phyloP scores from a whole-genome alignment of 179 eudicot genomes.

The Drosera spatulata region DNA sequence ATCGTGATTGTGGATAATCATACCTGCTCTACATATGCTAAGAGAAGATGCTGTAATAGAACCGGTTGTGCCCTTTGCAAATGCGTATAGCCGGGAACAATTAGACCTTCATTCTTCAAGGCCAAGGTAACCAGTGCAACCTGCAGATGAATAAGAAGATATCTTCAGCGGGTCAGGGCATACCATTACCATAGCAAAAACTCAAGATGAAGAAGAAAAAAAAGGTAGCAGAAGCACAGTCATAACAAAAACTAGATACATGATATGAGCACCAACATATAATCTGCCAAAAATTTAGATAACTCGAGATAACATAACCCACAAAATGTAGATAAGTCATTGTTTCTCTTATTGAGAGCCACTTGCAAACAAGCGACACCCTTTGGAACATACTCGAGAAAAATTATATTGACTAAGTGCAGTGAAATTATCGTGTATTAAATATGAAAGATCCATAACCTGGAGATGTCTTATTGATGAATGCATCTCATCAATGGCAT shows the following conservation, averaged over 20 bases:
- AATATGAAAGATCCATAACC: slow-evolving; percentile 24
- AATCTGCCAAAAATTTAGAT: no score
- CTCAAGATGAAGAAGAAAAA: neutral
- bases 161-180: neutral
- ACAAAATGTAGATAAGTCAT: no score
- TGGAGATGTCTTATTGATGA: slow-evolving; percentile 52
- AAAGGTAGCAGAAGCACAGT: neutral
- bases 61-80: slow-evolving; percentile 98
- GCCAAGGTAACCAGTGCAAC: slow-evolving; percentile 68
- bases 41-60: slow-evolving; percentile 79
- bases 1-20: neutral
- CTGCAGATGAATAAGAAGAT: slow-evolving; percentile 27
- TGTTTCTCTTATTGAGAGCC: no score
- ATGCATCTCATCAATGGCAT: slow-evolving; percentile 65
- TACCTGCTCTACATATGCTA: slow-evolving; percentile 96
- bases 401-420: no score
- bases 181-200: neutral
- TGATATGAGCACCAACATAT: neutral
- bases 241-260: neutral
- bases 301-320: no score
- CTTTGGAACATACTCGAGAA: no score
- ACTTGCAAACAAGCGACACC: no score
- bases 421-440: no score
- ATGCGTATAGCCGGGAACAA: slow-evolving; percentile 98
- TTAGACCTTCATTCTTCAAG: slow-evolving; percentile 63